Percentiles rank a stretch among this genome's conserved stretches.
Conservation (phyloP, 345 rosid genomes). For the Pistacia vera region DNA sequence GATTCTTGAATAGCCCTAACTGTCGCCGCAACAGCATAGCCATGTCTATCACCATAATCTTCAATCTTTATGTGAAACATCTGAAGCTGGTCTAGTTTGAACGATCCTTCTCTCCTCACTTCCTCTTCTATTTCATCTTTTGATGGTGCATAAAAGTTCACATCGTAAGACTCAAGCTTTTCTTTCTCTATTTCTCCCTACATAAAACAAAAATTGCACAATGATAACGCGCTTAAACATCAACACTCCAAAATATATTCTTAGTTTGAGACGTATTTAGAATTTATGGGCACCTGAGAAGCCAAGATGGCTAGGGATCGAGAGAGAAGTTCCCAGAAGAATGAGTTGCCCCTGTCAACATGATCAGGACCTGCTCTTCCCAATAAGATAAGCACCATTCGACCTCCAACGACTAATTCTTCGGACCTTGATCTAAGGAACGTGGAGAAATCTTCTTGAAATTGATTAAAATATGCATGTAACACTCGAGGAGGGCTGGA, state of each 20-base stretch:
- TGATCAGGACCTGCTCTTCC: slow-evolving; percentile 69
- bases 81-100: slow-evolving; percentile 50
- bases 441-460: slow-evolving; percentile 67
- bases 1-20: slow-evolving; percentile 91
- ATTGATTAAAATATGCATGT: slow-evolving; percentile 65
- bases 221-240: neutral
- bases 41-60: slow-evolving; percentile 47
- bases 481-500: slow-evolving; percentile 62
- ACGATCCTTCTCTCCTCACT: slow-evolving; percentile 61
- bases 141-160: slow-evolving; percentile 78
- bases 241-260: too few species aligned
- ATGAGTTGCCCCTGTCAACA: slow-evolving; percentile 86
- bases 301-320: slow-evolving; percentile 56
- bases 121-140: slow-evolving; percentile 64
- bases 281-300: slow-evolving; percentile 40
- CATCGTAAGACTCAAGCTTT: slow-evolving; percentile 69
- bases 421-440: slow-evolving; percentile 65
- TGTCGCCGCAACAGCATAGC: slow-evolving; percentile 60
- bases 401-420: slow-evolving; percentile 57
- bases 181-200: slow-evolving; percentile 74
- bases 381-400: slow-evolving; percentile 68
- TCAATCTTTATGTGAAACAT: slow-evolving; percentile 49
- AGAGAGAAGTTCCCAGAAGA: slow-evolving; percentile 75
- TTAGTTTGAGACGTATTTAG: neutral
- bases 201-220: neutral